Base-by-base conservation (phyloP, 2,329 filamentous ascomycete genomes). In the Fusarium guadeloupense region DNA sequence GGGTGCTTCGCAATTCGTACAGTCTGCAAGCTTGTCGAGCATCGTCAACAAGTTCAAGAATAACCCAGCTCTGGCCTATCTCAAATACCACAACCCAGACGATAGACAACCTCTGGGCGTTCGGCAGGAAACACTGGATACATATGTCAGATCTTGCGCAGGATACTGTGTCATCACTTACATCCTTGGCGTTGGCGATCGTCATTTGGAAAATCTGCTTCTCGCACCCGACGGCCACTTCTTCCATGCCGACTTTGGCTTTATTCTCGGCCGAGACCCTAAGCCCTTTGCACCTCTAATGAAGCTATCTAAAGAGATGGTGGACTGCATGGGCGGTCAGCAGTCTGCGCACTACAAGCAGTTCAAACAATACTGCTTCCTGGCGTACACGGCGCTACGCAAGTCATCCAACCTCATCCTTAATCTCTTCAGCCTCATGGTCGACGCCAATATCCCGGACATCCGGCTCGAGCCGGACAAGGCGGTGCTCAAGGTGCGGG, bases 161-260 rank as follows among this genome's bases (percentile, higher is more conserved):
- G 95, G 95, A 28, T 99, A 99, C 77, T 98, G 95, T 75, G 95
- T 99, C 13, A 97, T 99, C 67, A 99, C 96, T 0, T 99, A 99
- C 75, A 91, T 99, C 14, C 85, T 99, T 12, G 96, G 95, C 26
- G 95, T 99, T 4, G 95, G 95, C 17, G 95, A 99, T 74, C 89
- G 95, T 2, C 95, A 99, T 76, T 84, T 98, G 3, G 95, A 99
- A 74, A 99, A 99, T 70, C 85, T 99, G 1, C 87, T 99, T 21
- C 86, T 99, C 6, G 87, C 93, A 0, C 93, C 95, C 1, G 90
- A 93, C 66, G 95, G 88, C 0, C 92, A 96, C 76, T 99, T 99
- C 81, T 97, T 99, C 83, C 95, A 99, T 74, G 93, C 94, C 25
- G 95, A 99, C 75, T 99, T 99, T 70, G 95, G 96, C 35, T 99